phyloP scores from a whole-genome alignment of 257 asterid species.

The Jacaranda copaia region DNA sequence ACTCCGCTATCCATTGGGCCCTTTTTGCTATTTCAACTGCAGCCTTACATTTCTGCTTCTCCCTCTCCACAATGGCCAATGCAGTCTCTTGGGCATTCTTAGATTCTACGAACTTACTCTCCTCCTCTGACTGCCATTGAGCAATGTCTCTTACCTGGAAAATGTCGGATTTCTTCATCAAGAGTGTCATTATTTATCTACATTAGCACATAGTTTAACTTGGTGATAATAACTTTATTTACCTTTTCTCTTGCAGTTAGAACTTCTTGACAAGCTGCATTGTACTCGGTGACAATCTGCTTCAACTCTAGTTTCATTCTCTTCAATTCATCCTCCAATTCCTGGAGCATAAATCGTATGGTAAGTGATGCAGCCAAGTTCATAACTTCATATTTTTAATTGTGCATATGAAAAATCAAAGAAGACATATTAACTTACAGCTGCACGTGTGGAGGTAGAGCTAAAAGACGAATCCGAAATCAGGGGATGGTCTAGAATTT shows the following conservation, averaged over 20 bases:
- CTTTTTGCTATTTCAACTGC: constrained; percentile 68
- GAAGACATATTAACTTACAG: constrained; percentile 36
- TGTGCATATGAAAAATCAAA: not conserved
- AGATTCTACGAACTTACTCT: constrained; percentile 51
- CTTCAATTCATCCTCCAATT: constrained; percentile 69
- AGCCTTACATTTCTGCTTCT: constrained; percentile 68
- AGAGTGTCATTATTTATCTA: too few relatives aligned
- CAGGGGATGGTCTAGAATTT: constrained; percentile 38
- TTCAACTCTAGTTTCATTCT: constrained; percentile 69
- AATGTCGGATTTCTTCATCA: too few relatives aligned
- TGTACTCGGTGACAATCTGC: constrained; percentile 64
- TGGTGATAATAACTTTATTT: not conserved
- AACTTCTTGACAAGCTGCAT: constrained; percentile 64
- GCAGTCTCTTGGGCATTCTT: constrained; percentile 56
- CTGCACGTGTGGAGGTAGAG: constrained; percentile 44
- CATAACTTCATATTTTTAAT: too few relatives aligned
- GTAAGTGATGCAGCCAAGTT: not conserved
- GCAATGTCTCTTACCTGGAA: constrained; percentile 56
- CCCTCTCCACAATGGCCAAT: constrained; percentile 54
- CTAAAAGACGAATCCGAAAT: constrained; percentile 41
- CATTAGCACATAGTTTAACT: too few relatives aligned
- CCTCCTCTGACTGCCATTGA: constrained; percentile 54
- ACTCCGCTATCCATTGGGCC: constrained; percentile 68
- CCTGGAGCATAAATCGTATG: constrained; percentile 46
- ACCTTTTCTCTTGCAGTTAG: constrained; percentile 55